These are phyloP conservation scores for Primulina huaijiensis DNA, from an alignment of 257 asterid species.

Conservation along the genomic window DNA sequence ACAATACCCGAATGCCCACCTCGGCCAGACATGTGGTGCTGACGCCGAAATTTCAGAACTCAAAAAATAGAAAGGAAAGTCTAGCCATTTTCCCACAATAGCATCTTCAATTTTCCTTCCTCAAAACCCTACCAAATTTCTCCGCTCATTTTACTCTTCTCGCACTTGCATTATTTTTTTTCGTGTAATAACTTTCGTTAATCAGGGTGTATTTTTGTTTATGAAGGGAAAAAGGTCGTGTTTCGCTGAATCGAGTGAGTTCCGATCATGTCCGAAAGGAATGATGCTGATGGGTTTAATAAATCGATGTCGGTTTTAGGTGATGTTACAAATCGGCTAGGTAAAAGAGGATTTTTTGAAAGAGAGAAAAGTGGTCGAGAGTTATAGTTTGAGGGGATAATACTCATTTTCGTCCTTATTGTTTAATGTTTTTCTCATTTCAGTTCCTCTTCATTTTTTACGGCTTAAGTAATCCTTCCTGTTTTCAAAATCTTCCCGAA, in stretches of 20 bases:
- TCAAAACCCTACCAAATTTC: not conserved
- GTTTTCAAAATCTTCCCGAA: no score
- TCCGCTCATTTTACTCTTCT: conserved; percentile 20
- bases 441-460: no score
- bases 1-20: no score
- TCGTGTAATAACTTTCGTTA: conserved; percentile 2
- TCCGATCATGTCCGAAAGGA: conserved; percentile 42
- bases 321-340: conserved; percentile 59
- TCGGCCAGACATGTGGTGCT: no score
- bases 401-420: no score
- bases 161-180: not conserved
- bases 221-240: conserved; percentile 11
- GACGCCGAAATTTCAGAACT: conserved; percentile 31
- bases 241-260: conserved; percentile 16
- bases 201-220: conserved; percentile 4
- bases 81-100: conserved; percentile 15
- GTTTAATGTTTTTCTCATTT: no score
- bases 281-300: conserved; percentile 30
- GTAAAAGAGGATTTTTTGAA: conserved; percentile 43
- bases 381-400: conserved; percentile 25
- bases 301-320: conserved; percentile 41
- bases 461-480: no score
- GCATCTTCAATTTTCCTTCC: conserved; percentile 3
- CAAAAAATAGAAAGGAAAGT: conserved; percentile 18
- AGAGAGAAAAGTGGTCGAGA: conserved; percentile 26